Conservation (phyloP, 495 filamentous ascomycete genomes). For the Amphirosellinia nigrospora region DNA sequence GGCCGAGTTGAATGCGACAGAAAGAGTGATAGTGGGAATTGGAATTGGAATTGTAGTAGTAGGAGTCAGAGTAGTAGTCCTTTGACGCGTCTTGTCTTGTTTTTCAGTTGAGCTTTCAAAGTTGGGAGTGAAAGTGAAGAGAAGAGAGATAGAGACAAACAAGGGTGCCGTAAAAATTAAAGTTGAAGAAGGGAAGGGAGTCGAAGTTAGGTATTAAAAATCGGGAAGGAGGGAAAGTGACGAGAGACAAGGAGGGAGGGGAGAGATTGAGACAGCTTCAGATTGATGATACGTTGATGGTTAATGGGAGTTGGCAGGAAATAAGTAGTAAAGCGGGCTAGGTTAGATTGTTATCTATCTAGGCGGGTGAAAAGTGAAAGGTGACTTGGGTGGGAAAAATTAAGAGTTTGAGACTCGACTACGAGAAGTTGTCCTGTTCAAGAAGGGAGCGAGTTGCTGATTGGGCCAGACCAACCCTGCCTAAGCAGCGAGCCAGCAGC, state of each 20-base stretch:
- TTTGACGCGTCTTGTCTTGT: slow-evolving; percentile 23
- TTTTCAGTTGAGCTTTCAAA: not conserved
- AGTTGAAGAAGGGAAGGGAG: slow-evolving; percentile 3
- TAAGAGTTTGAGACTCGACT: slow-evolving; percentile 23
- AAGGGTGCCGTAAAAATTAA: not conserved
- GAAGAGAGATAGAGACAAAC: not conserved
- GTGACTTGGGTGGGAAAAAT: not conserved
- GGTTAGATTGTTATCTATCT: too few species aligned
- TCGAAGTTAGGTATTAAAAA: not conserved
- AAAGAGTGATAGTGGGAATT: slow-evolving; percentile 20
- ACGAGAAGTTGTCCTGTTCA: slow-evolving; percentile 23
- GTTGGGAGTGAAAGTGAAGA: slow-evolving; percentile 1
- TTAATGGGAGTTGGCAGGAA: slow-evolving; percentile 5
- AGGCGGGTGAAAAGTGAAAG: not conserved
- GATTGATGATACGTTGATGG: slow-evolving; percentile 4
- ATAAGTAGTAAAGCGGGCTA: slow-evolving; percentile 1
- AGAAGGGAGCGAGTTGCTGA: slow-evolving; percentile 30
- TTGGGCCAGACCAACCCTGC: slow-evolving; percentile 20
- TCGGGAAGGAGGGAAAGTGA: not conserved
- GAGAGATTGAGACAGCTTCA: slow-evolving; percentile 5
- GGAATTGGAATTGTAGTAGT: not conserved
- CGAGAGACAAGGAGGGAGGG: not conserved
- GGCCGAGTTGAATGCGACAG: slow-evolving; percentile 14
- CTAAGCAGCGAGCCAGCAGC: not conserved
- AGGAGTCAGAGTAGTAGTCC: not conserved